Percentiles rank a stretch among this genome's conserved stretches.
Evolutionary conservation across 169 alveolate species (phyloP).

Genomic region (Cryptosporidium muris): DNA sequence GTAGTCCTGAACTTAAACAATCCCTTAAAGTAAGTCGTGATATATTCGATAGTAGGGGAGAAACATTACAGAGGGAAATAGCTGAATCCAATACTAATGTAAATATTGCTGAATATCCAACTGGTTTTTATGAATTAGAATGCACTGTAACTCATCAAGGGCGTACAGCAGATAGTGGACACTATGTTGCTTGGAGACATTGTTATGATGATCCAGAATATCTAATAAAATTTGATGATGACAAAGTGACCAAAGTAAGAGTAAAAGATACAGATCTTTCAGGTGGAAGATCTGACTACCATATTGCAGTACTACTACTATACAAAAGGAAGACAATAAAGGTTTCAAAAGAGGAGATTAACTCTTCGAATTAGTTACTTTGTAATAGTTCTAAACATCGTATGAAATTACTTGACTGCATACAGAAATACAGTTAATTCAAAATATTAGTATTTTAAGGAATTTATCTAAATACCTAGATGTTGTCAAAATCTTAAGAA

Average conservation of each 20-base stretch:
- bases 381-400: too few relatives aligned
- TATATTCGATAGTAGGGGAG: constrained; percentile 78
- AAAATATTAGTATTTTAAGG: background rate
- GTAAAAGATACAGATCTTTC: constrained; percentile 85
- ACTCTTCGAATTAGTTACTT: background rate
- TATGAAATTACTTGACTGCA: background rate
- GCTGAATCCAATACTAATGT: constrained; percentile 37
- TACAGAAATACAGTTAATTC: background rate
- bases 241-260: constrained; percentile 81
- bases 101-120: constrained; percentile 77
- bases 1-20: constrained; percentile 88
- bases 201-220: constrained; percentile 44
- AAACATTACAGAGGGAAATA: constrained; percentile 50
- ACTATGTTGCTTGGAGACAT: constrained; percentile 93
- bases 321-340: constrained; percentile 74
- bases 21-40: constrained; percentile 83
- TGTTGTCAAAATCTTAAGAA: background rate
- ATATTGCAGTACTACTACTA: constrained; percentile 85
- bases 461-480: background rate
- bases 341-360: constrained; percentile 74
- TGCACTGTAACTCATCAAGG: constrained; percentile 97
- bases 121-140: constrained; percentile 92
- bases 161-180: constrained; percentile 96
- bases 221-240: constrained; percentile 86
- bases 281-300: constrained; percentile 91